phyloP scores from a whole-genome alignment of 441 rosid genomes.

The Mallotus repandus region DNA sequence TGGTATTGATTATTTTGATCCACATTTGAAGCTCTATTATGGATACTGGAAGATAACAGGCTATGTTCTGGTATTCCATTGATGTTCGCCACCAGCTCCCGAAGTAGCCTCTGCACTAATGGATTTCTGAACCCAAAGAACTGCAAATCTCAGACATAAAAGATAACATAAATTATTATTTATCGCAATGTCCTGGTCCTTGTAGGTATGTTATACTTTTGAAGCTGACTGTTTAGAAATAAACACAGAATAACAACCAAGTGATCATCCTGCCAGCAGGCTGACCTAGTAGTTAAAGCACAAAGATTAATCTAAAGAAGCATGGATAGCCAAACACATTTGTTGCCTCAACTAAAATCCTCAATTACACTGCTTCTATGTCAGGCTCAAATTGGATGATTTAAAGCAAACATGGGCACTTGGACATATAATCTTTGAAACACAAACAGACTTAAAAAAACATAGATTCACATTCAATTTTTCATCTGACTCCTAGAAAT shows the following conservation, averaged over 20 bases:
- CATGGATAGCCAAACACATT: not conserved
- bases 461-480: not conserved
- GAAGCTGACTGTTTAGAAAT: not conserved
- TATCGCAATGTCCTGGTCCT: constrained; percentile 4
- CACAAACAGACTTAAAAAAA: not conserved
- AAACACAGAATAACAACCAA: not conserved
- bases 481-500: not conserved
- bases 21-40: constrained; percentile 35
- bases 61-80: constrained; percentile 48
- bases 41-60: constrained; percentile 40
- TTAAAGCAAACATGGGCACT: not conserved
- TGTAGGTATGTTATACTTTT: not conserved
- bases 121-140: constrained; percentile 86
- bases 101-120: constrained; percentile 75
- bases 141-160: constrained; percentile 43
- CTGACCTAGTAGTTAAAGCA: not conserved
- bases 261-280: not conserved
- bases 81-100: constrained; percentile 72
- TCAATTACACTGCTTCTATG: not conserved
- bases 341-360: not conserved
- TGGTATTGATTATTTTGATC: constrained; percentile 29
- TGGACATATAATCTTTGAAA: not conserved
- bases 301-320: constrained; percentile 2
- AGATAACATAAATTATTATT: constrained; percentile 12
- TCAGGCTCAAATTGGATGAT: not conserved